Evolutionary conservation across 2,329 filamentous ascomycete genomes (phyloP).

Genomic region (Aspergillus spinulosporus): DNA sequence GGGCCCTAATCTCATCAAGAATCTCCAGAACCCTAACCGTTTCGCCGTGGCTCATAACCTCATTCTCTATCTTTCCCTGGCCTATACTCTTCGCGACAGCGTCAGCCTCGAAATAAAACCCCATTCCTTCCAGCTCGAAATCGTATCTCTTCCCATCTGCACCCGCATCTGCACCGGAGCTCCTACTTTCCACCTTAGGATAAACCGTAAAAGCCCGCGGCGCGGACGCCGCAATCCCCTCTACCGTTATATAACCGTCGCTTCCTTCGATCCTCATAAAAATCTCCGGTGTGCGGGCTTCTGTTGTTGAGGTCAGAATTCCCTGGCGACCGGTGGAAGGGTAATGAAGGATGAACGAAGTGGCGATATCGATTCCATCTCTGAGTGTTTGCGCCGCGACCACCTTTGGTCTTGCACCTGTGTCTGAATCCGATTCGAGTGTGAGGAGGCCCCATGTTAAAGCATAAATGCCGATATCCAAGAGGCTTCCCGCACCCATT

Average conservation of each 20-base stretch:
- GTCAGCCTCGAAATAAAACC: slow-evolving; percentile 12
- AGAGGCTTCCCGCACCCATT: slow-evolving; percentile 72
- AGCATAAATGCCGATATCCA: slow-evolving; percentile 53
- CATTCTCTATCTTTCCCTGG: neutral
- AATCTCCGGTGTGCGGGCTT: neutral
- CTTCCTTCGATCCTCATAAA: slow-evolving; percentile 6
- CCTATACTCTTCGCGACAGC: slow-evolving; percentile 7
- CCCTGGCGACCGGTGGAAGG: neutral
- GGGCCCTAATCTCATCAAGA: slow-evolving; percentile 5
- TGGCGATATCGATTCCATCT: neutral
- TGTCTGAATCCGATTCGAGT: neutral
- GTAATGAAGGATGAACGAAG: neutral
- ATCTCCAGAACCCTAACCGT: slow-evolving; percentile 7
- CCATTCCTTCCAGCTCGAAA: slow-evolving; percentile 1
- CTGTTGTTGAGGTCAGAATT: neutral
- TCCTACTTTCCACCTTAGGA: neutral
- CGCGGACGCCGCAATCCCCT: slow-evolving; percentile 1
- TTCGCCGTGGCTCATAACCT: slow-evolving; percentile 1
- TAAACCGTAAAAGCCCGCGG: neutral
- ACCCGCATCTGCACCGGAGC: neutral
- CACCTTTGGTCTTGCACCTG: neutral
- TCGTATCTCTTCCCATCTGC: neutral
- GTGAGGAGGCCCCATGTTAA: neutral
- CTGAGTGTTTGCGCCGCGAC: neutral
- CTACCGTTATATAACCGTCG: slow-evolving; percentile 2